Base-by-base conservation (phyloP, 2,329 filamentous ascomycete species). In the Aspergillus brasiliensis region DNA sequence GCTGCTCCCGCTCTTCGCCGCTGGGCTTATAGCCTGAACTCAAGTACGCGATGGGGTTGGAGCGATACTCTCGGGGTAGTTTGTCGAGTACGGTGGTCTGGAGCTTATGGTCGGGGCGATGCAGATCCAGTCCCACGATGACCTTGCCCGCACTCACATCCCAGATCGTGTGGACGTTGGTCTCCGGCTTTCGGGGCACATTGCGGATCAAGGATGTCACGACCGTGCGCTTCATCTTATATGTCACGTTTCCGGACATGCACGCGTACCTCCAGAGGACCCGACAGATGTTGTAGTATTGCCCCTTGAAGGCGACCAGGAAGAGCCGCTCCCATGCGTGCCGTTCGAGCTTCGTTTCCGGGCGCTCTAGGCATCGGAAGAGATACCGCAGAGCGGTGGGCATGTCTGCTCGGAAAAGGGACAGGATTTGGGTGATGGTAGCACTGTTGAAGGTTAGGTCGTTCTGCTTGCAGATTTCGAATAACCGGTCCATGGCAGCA, bases 241-340 rank as follows among this genome's bases (percentile, higher is more conserved):
- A 60, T 15, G 69, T 77, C 10, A 75, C 74, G 10, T 49, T 42
- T 8, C 69, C 69, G 15, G 72, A 54, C 58, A 81, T 70, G 62
- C 80, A 82, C 5, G 80, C 78, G 67, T 81, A 81, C 61, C 72
- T 71, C 81, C 81, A 83, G 5, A 83, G 61, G 8, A 82, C 78
- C 10, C 77, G 77, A 53, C 75, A 77, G 10, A 78, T 66, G 56
- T 82, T 83, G 62, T 77, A 77, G 37, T 69, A 64, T 21, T 68
- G 69, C 47, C 60, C 62, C 19, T 68, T 69, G 72, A 74, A 80
- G 6, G 79, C 79, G n/a, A 74, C 65, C 17, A 73, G 58, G 55
- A 82, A 82, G 15, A 83, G 69, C 13, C 68, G 65, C 27, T 77
- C 70, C 60, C 73, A 77, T 1, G 71, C 74, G 3, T 64, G 47